Conservation (phyloP, 2,329 filamentous ascomycete species). For the Keithomyces neogunnii region DNA sequence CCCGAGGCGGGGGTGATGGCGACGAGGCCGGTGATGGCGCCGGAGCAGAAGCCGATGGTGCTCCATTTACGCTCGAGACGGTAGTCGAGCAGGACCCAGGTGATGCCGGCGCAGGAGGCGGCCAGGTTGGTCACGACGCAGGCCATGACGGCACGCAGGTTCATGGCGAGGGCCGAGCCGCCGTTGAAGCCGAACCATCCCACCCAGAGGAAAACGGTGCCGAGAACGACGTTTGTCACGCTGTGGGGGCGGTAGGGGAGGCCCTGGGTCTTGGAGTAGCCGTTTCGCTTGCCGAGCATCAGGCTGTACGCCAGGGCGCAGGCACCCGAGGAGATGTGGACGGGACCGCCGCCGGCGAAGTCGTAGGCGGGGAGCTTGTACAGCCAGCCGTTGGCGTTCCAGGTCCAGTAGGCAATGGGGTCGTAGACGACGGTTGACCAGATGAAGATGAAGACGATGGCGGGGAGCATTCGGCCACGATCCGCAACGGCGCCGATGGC, state of each 20-base stretch:
- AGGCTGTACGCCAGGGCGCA: slow-evolving; percentile 65
- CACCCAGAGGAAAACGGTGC: slow-evolving; percentile 76
- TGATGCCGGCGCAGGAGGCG: slow-evolving; percentile 71
- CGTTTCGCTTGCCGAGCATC: slow-evolving; percentile 62
- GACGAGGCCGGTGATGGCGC: slow-evolving; percentile 77
- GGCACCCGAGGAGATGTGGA: slow-evolving; percentile 66
- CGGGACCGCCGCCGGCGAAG: slow-evolving; percentile 67
- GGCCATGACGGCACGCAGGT: slow-evolving; percentile 83
- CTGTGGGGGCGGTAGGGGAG: slow-evolving; percentile 65
- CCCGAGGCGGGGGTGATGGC: slow-evolving; percentile 80
- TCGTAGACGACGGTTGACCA: slow-evolving; percentile 67
- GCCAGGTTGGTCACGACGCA: slow-evolving; percentile 82
- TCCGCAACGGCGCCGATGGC: slow-evolving; percentile 54
- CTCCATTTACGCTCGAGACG: slow-evolving; percentile 90
- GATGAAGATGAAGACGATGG: slow-evolving; percentile 59
- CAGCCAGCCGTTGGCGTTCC: slow-evolving; percentile 61
- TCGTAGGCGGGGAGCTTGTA: slow-evolving; percentile 61
- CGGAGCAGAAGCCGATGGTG: slow-evolving; percentile 88
- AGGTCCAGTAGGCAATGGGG: slow-evolving; percentile 69
- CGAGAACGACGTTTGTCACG: slow-evolving; percentile 64
- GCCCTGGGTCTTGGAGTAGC: slow-evolving; percentile 51
- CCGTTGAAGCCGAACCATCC: slow-evolving; percentile 98
- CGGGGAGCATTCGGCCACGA: slow-evolving; percentile 52
- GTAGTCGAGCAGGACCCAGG: slow-evolving; percentile 82
- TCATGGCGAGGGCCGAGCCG: slow-evolving; percentile 71